Conservation (phyloP, 129 eudicot genomes). For the Chrysanthemum makinoi region DNA sequence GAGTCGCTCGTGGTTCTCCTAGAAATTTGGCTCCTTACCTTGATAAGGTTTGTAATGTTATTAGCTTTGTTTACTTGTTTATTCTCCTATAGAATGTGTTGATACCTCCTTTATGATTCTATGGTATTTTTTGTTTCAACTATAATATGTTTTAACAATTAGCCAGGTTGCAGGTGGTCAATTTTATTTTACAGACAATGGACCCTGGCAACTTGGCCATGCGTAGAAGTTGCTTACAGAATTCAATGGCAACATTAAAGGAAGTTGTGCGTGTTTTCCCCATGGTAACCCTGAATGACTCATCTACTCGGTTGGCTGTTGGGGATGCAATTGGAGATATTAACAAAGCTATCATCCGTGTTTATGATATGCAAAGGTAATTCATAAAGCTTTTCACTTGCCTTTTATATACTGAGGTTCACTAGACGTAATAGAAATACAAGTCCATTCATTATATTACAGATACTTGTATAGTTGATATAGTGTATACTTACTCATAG, state of each 20-base stretch:
- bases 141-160: slow-evolving; percentile 44
- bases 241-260: slow-evolving; percentile 69
- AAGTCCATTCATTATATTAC: too few species aligned
- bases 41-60: slow-evolving; percentile 70
- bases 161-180: slow-evolving; percentile 96
- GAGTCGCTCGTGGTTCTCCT: slow-evolving; percentile 93
- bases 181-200: slow-evolving; percentile 85
- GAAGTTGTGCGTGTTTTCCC: slow-evolving; percentile 86
- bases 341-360: slow-evolving; percentile 67
- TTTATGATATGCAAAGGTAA: slow-evolving; percentile 93
- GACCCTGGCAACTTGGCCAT: slow-evolving; percentile 85
- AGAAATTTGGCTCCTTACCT: slow-evolving; percentile 82
- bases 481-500: too few species aligned
- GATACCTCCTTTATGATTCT: background rate
- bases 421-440: too few species aligned
- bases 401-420: too few species aligned
- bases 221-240: slow-evolving; percentile 83
- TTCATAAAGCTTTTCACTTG: background rate
- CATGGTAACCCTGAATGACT: slow-evolving; percentile 83
- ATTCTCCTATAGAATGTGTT: background rate
- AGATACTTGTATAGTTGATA: too few species aligned
- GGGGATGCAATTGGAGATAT: slow-evolving; percentile 91
- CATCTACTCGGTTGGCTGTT: slow-evolving; percentile 82
- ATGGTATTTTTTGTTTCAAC: slow-evolving; percentile 8
- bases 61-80: background rate